Evolutionary conservation across 2,329 filamentous ascomycete species (phyloP).

Genomic region (Aspergillus candidus): DNA sequence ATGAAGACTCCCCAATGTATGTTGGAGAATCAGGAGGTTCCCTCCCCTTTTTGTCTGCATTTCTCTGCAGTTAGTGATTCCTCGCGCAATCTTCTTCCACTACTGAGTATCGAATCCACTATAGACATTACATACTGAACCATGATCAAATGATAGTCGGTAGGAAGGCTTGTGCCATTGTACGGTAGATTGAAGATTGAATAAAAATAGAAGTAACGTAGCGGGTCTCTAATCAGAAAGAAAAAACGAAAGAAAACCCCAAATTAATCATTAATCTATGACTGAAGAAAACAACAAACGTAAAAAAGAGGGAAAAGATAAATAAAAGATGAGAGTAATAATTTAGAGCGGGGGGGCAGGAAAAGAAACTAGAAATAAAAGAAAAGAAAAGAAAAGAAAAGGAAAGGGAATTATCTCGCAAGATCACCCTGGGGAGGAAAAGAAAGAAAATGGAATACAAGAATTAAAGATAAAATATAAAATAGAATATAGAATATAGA

Average conservation of each 20-base stretch:
- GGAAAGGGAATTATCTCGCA: not conserved
- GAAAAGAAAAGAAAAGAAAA: not conserved
- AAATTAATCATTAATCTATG: slow-evolving; percentile 6
- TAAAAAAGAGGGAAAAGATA: slow-evolving; percentile 1
- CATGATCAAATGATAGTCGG: too few relatives aligned
- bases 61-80: too few relatives aligned
- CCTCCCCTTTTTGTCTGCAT: too few relatives aligned
- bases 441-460: slow-evolving; percentile 9
- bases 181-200: too few relatives aligned
- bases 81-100: too few relatives aligned
- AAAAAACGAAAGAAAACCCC: slow-evolving; percentile 4
- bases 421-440: not conserved
- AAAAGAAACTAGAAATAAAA: slow-evolving; percentile 4
- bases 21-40: too few relatives aligned
- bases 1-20: too few relatives aligned
- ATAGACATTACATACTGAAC: too few relatives aligned
- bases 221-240: not conserved
- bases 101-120: too few relatives aligned
- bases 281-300: slow-evolving; percentile 4
- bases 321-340: not conserved
- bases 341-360: not conserved
- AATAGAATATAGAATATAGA: slow-evolving; percentile 7
- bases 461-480: slow-evolving; percentile 3
- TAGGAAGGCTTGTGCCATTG: too few relatives aligned
- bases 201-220: too few relatives aligned